A percentile compares a stretch with the other conserved stretches of the same genome.
Evolutionary conservation across 176 grass and related monocot genomes (phyloP).

Genomic region (Pontederia crassipes): DNA sequence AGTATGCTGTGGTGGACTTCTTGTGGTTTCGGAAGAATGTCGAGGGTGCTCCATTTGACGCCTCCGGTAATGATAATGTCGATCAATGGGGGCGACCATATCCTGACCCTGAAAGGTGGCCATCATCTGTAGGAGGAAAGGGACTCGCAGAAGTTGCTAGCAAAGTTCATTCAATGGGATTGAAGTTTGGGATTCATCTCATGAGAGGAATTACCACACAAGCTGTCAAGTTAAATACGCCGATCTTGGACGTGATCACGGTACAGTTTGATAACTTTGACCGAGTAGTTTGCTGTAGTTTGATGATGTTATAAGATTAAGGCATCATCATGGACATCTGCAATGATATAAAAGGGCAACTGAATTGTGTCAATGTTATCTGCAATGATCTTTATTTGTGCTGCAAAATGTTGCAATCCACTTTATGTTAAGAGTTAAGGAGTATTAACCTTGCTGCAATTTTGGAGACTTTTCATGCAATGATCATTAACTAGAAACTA

Average conservation of each 20-base stretch:
- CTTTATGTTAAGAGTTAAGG: too few relatives aligned
- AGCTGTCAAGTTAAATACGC: slow-evolving; percentile 41
- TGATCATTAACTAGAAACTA: too few relatives aligned
- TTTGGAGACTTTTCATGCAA: too few relatives aligned
- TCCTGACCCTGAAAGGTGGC: slow-evolving; percentile 71
- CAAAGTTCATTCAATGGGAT: slow-evolving; percentile 69
- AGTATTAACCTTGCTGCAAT: too few relatives aligned
- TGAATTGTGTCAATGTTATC: too few relatives aligned
- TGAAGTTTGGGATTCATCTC: slow-evolving; percentile 89
- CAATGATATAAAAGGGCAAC: too few relatives aligned
- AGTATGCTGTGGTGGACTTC: slow-evolving; percentile 82
- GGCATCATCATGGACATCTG: too few relatives aligned
- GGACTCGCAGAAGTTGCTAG: slow-evolving; percentile 51
- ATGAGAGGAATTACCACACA: slow-evolving; percentile 86
- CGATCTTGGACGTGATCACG: slow-evolving; percentile 58
- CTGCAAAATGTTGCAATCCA: too few relatives aligned
- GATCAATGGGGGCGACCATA: slow-evolving; percentile 78
- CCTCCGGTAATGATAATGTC: slow-evolving; percentile 64
- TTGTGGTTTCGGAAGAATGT: slow-evolving; percentile 79
- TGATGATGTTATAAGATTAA: too few relatives aligned
- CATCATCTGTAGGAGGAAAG: slow-evolving; percentile 47
- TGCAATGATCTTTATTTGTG: too few relatives aligned
- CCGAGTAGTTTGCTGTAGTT: too few relatives aligned
- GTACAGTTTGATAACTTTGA: slow-evolving; percentile 24
- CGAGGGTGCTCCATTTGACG: slow-evolving; percentile 46